Evolutionary conservation across 148 eudicot genomes (phyloP).

Genomic region (Chenopodium album): DNA sequence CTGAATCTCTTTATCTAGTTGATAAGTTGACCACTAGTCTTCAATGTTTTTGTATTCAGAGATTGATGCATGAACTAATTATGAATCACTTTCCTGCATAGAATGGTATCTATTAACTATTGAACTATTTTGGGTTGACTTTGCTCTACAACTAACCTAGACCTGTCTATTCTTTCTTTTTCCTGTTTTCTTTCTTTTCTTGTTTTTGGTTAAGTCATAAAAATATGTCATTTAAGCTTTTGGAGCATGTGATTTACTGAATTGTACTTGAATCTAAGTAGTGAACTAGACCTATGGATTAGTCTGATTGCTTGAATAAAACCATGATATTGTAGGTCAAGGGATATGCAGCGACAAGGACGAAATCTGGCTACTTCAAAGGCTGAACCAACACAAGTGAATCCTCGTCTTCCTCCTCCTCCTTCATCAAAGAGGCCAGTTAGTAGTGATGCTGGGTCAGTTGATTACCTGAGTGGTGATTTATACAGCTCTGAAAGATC

Average conservation of each 20-base stretch:
- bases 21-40: background rate
- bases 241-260: background rate
- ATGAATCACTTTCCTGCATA: background rate
- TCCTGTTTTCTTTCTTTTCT: background rate
- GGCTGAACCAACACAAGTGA: constrained; percentile 37
- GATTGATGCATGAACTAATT: background rate
- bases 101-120: background rate
- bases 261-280: background rate
- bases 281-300: background rate
- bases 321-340: constrained; percentile 51
- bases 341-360: constrained; percentile 59
- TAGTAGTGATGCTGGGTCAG: constrained; percentile 30
- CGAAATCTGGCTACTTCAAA: constrained; percentile 28
- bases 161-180: no score
- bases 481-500: constrained; percentile 41
- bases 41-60: background rate
- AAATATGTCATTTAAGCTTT: background rate
- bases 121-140: background rate
- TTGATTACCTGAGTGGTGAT: constrained; percentile 77
- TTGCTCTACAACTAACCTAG: background rate
- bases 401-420: constrained; percentile 75
- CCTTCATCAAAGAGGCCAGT: constrained; percentile 63
- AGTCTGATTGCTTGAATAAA: background rate
- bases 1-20: background rate
- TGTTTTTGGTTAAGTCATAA: background rate